Base-by-base conservation (phyloP, 805 yeast genomes). In the Wickerhamomyces bovis region DNA sequence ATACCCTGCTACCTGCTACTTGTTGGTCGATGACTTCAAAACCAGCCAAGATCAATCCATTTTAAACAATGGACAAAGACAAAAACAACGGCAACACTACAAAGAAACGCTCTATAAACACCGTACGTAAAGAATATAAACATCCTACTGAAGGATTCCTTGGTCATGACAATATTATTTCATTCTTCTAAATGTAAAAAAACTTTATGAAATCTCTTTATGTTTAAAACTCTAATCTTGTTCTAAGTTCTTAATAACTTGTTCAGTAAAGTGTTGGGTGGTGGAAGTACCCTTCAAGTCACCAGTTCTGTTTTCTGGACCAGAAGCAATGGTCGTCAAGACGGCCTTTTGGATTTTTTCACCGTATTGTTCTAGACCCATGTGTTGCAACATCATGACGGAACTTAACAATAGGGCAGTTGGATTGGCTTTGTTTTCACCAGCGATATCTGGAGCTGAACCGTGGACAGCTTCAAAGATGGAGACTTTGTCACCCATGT, bases 401-500 rank as follows among this genome's bases (percentile, higher is more conserved):
- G 98, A 92, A 43, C 97, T 89, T 67, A 94, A 79, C 68, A 94
- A 77, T 66, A 94, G 73, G 48, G 99, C 99, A 52, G 99, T 94
- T 75, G 99, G 99, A 82, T 94, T 94, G 55, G 99, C 99, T 68
- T 88, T 81, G 67, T 96, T 95, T 79, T 94, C 89, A 66, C 99
- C 99, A 53, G 98, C 98, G 65, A 94, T 94, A 70, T 94, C 99
- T 61, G 99, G 99, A 54, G 99, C 99, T 49, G 98, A 90, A 70
- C 99, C 99, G 71, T 94, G 99, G 65, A 94, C 99, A 55, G 99
- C 99, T 81, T 94, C 99, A 70, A 94, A 94, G 68, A 94, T 92
- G 47, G 97, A 89, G 54, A 92, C 96, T 69, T 87, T 84, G 78
- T 89, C 88, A 77, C 99, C 99, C 90, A 94, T 94, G 82, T 94